Evolutionary conservation across 495 filamentous ascomycete species (phyloP).

Genomic region (Evansstolkia leycettana): DNA sequence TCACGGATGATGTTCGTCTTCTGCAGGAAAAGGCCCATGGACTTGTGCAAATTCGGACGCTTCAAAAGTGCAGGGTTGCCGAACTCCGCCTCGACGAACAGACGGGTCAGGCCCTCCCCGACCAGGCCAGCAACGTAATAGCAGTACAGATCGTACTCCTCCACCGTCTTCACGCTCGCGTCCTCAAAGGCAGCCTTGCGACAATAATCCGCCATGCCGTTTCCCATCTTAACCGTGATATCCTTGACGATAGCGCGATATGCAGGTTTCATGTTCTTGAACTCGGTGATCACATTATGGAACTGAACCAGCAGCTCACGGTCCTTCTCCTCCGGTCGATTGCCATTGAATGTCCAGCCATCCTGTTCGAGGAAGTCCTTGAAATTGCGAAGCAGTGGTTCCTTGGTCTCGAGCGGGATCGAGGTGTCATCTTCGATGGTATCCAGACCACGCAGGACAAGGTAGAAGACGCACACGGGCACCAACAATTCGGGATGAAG

Average conservation of each 20-base stretch:
- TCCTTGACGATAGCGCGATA: slow-evolving; percentile 87
- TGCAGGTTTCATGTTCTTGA: slow-evolving; percentile 73
- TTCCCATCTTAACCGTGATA: slow-evolving; percentile 89
- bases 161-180: slow-evolving; percentile 68
- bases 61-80: slow-evolving; percentile 76
- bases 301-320: slow-evolving; percentile 85
- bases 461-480: slow-evolving; percentile 86
- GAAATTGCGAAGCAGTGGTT: slow-evolving; percentile 76
- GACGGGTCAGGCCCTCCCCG: slow-evolving; percentile 79
- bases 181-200: slow-evolving; percentile 66
- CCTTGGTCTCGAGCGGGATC: slow-evolving; percentile 65
- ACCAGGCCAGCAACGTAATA: slow-evolving; percentile 96
- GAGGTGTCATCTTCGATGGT: slow-evolving; percentile 99
- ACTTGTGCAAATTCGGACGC: slow-evolving; percentile 71
- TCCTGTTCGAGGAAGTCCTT: slow-evolving; percentile 62
- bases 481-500: slow-evolving; percentile 86
- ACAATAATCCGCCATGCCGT: slow-evolving; percentile 95
- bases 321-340: slow-evolving; percentile 88
- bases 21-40: slow-evolving; percentile 94
- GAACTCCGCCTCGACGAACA: slow-evolving; percentile 81
- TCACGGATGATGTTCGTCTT: slow-evolving; percentile 99
- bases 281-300: slow-evolving; percentile 72
- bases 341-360: slow-evolving; percentile 81
- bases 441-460: slow-evolving; percentile 79
- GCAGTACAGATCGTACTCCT: slow-evolving; percentile 92